Conservation (phyloP, 352 stramenopile genomes). For the Phytopythium kandeliae region DNA sequence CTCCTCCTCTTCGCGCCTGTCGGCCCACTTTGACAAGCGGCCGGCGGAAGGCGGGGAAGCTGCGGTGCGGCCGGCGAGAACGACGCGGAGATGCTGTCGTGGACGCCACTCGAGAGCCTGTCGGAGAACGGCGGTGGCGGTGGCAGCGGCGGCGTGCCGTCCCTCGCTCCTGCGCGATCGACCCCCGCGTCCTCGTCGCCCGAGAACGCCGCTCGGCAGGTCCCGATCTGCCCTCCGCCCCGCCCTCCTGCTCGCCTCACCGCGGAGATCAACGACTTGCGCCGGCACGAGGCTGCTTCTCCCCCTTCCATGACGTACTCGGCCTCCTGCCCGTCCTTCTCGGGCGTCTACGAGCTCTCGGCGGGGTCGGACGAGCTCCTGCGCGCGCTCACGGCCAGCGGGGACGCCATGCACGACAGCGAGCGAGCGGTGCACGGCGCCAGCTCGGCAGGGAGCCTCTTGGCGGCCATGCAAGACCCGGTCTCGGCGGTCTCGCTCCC, state of each 20-base stretch:
- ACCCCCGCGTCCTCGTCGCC: neutral
- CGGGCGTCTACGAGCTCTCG: conserved; percentile 47
- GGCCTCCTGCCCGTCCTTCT: conserved; percentile 71
- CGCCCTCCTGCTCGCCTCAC: too few species aligned
- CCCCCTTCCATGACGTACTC: conserved; percentile 48
- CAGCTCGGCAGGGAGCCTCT: conserved; percentile 10
- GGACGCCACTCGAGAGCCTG: neutral
- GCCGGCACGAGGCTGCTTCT: conserved; percentile 11
- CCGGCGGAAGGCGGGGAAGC: neutral
- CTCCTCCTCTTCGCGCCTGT: too few species aligned
- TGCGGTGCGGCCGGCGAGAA: too few species aligned
- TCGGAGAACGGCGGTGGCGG: neutral
- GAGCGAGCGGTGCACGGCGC: conserved; percentile 13
- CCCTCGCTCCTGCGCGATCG: neutral
- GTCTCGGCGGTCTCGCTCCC: neutral
- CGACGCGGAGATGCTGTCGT: neutral
- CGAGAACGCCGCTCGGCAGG: neutral
- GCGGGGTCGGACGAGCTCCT: conserved; percentile 35
- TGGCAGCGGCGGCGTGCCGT: too few species aligned
- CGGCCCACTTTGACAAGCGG: conserved; percentile 1
- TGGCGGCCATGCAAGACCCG: conserved; percentile 5
- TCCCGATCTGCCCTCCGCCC: neutral
- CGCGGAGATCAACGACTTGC: neutral
- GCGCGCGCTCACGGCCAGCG: conserved; percentile 20
- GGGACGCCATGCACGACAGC: conserved; percentile 14